Percentiles rank a stretch among this genome's conserved stretches.
phyloP scores from a whole-genome alignment of 805 yeast species.

The Saccharomycopsis schoenii region DNA sequence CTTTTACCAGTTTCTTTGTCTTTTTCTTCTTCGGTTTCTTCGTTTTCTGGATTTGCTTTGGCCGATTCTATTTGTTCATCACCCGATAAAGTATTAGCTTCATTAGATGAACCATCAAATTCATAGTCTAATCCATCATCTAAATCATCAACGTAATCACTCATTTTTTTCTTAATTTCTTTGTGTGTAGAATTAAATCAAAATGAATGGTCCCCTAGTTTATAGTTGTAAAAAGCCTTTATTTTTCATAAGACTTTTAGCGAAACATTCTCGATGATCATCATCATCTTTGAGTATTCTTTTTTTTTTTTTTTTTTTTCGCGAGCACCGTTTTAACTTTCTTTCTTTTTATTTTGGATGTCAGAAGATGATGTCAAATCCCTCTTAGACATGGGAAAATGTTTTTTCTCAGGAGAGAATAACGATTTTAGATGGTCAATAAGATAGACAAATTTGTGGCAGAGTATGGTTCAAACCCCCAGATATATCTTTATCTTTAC shows the following conservation, averaged over 20 bases:
- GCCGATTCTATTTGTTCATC: constrained; percentile 24
- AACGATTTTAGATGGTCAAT: neutral
- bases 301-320: neutral
- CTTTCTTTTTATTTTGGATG: neutral
- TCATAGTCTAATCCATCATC: constrained; percentile 68
- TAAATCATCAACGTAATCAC: constrained; percentile 50
- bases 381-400: neutral
- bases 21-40: constrained; percentile 21
- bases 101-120: constrained; percentile 24
- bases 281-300: neutral
- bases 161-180: neutral
- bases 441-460: neutral
- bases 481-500: neutral
- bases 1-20: constrained; percentile 17
- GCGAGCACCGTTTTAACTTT: neutral
- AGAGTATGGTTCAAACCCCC: neutral
- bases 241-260: neutral
- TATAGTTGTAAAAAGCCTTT: too few relatives aligned
- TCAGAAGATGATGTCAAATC: neutral
- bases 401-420: neutral
- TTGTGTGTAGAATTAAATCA: neutral
- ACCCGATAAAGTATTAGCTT: constrained; percentile 28
- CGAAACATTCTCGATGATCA: neutral
- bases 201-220: too few relatives aligned
- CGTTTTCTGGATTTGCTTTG: constrained; percentile 19